These are phyloP conservation scores for Russula ochroleuca DNA, from an alignment of 768 basidiomycete species.

Conservation along the genomic window DNA sequence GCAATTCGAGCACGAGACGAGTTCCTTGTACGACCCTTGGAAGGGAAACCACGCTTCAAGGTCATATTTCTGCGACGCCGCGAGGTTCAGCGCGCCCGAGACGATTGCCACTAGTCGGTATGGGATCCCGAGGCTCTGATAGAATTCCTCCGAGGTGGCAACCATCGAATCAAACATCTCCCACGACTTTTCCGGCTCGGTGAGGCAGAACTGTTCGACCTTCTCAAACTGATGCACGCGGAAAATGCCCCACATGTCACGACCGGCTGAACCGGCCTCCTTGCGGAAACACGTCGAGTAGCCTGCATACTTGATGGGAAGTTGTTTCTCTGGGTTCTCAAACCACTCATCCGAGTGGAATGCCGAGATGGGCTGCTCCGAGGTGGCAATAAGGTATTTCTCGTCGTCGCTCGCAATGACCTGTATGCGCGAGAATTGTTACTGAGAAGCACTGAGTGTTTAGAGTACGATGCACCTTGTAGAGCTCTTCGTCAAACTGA, in stretches of 20 bases:
- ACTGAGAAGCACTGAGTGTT: not conserved
- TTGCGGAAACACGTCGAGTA: slow-evolving; percentile 98
- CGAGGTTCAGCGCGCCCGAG: slow-evolving; percentile 93
- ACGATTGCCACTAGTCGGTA: slow-evolving; percentile 94
- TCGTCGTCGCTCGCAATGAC: slow-evolving; percentile 89
- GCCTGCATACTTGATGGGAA: slow-evolving; percentile 87
- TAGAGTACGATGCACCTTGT: slow-evolving; percentile 61
- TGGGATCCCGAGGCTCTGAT: slow-evolving; percentile 88
- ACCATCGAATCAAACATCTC: slow-evolving; percentile 91
- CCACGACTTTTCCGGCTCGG: slow-evolving; percentile 92
- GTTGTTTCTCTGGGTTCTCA: slow-evolving; percentile 83
- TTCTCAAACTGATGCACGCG: slow-evolving; percentile 99
- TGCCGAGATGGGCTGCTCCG: slow-evolving; percentile 97
- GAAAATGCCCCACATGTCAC: slow-evolving; percentile 99
- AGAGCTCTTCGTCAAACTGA: slow-evolving; percentile 97
- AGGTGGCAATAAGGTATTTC: slow-evolving; percentile 98
- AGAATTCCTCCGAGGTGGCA: slow-evolving; percentile 86
- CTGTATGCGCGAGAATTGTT: slow-evolving; percentile 36
- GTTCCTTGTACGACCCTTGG: slow-evolving; percentile 93
- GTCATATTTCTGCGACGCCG: slow-evolving; percentile 96
- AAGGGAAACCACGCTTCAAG: slow-evolving; percentile 99
- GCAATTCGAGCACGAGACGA: slow-evolving; percentile 97
- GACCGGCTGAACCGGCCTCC: slow-evolving; percentile 95
- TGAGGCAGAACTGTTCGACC: slow-evolving; percentile 95
- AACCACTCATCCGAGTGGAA: slow-evolving; percentile 98